A percentile compares a stretch with the other conserved stretches of the same genome.
Evolutionary conservation across 2,329 filamentous ascomycete species (phyloP).

Genomic region (Sarocladium brachiariae): DNA sequence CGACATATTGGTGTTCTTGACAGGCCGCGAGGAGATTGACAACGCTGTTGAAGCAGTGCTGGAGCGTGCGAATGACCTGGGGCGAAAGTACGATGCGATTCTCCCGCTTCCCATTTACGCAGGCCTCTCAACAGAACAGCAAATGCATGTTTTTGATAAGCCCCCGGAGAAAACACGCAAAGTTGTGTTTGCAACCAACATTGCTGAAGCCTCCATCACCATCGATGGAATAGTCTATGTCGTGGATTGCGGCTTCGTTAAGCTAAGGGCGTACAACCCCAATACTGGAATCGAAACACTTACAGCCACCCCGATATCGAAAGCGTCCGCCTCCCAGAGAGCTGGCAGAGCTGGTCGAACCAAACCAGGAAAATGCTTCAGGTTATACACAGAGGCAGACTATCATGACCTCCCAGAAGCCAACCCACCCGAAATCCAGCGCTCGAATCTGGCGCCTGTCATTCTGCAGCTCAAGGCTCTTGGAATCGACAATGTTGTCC

Average conservation of each 20-base stretch:
- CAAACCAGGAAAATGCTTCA: conserved; percentile 86
- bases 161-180: conserved; percentile 77
- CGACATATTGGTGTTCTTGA: conserved; percentile 86
- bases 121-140: conserved; percentile 80
- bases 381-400: conserved; percentile 75
- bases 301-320: conserved; percentile 74
- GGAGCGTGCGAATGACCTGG: conserved; percentile 60
- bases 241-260: conserved; percentile 85
- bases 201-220: conserved; percentile 92
- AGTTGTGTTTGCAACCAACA: conserved; percentile 90
- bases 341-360: conserved; percentile 87
- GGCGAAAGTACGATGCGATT: conserved; percentile 20
- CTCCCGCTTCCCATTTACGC: conserved; percentile 71
- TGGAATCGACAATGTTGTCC: conserved; percentile 87
- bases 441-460: conserved; percentile 81
- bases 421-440: conserved; percentile 84
- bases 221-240: conserved; percentile 90
- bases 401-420: conserved; percentile 60
- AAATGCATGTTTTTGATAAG: conserved; percentile 91
- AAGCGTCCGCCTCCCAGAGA: conserved; percentile 86
- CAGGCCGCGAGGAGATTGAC: conserved; percentile 90
- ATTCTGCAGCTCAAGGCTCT: conserved; percentile 90
- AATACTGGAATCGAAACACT: conserved; percentile 80
- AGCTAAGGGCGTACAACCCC: conserved; percentile 80
- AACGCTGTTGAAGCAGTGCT: conserved; percentile 70